Percentiles rank a stretch among this genome's conserved stretches.
Conservation (phyloP, 176 grass and related monocot genomes). For the Melocanna baccifera region DNA sequence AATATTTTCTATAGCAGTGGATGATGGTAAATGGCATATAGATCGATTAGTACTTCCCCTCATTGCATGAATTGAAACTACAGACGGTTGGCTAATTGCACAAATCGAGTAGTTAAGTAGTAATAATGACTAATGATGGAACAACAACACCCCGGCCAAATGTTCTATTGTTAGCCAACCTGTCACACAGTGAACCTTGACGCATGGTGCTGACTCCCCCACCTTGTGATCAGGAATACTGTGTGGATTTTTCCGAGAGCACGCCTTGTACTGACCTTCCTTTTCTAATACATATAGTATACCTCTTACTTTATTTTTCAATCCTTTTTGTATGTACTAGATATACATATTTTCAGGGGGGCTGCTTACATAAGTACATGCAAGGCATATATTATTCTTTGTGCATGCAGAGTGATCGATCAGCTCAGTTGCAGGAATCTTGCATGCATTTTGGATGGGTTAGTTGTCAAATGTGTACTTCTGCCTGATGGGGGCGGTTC, state of each 20-base stretch:
- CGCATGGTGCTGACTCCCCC: neutral
- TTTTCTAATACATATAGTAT: neutral
- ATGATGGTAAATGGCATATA: too few relatives aligned
- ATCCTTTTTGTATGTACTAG: neutral
- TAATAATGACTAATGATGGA: too few relatives aligned
- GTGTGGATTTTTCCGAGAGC: neutral
- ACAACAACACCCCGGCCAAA: too few relatives aligned
- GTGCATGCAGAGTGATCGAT: too few relatives aligned
- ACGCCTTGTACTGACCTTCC: neutral
- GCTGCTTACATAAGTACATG: neutral
- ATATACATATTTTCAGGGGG: neutral
- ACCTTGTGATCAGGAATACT: slow-evolving; percentile 1
- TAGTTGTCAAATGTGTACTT: neutral
- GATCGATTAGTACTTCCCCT: too few relatives aligned
- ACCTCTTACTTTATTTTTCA: neutral
- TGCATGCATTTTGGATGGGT: neutral
- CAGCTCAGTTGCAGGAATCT: too few relatives aligned
- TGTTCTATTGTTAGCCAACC: neutral
- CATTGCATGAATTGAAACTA: too few relatives aligned
- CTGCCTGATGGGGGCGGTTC: neutral
- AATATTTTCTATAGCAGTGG: too few relatives aligned
- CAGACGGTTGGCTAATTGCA: too few relatives aligned
- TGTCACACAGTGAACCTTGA: neutral
- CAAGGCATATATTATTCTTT: too few relatives aligned
- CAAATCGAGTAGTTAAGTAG: too few relatives aligned